Evolutionary conservation across 345 rosid genomes (phyloP).

Genomic region (Erucastrum elatum): DNA sequence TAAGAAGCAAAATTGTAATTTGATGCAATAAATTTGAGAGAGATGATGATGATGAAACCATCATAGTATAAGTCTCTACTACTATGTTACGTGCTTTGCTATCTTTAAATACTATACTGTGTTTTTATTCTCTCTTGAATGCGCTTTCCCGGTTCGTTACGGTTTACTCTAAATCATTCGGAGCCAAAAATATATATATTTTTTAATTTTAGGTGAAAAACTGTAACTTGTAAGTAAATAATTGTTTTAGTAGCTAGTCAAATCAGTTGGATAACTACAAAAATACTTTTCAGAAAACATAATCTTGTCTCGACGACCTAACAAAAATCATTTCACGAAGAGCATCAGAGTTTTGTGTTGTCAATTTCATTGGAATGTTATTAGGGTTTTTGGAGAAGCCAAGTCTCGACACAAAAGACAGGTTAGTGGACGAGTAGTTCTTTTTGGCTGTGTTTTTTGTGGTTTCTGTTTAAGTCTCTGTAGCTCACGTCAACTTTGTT

Average conservation of each 20-base stretch:
- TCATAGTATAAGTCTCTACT: slow-evolving; percentile 18
- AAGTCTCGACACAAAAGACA: slow-evolving; percentile 32
- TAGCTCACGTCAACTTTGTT: slow-evolving; percentile 36
- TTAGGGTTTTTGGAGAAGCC: slow-evolving; percentile 11
- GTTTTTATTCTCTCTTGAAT: background rate
- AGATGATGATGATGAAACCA: slow-evolving; percentile 32
- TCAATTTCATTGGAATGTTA: slow-evolving; percentile 16
- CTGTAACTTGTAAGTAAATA: slow-evolving; percentile 24
- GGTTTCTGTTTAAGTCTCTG: slow-evolving; percentile 33
- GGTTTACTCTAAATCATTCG: slow-evolving; percentile 13
- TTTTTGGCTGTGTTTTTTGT: slow-evolving; percentile 32
- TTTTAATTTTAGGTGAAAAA: background rate
- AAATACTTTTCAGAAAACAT: slow-evolving; percentile 9
- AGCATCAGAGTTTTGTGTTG: slow-evolving; percentile 11
- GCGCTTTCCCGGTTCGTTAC: slow-evolving; percentile 11
- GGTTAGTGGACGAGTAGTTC: slow-evolving; percentile 40
- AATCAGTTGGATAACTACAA: slow-evolving; percentile 4
- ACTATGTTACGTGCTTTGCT: slow-evolving; percentile 28
- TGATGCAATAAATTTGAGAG: slow-evolving; percentile 25
- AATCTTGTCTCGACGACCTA: slow-evolving; percentile 11
- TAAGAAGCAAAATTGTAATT: slow-evolving; percentile 34
- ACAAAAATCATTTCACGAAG: background rate
- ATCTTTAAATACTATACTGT: slow-evolving; percentile 34
- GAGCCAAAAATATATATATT: background rate
- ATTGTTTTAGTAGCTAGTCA: slow-evolving; percentile 24